Base-by-base conservation (phyloP, 371 early-diverging fungal species). In the Phascolomyces articulosus region DNA sequence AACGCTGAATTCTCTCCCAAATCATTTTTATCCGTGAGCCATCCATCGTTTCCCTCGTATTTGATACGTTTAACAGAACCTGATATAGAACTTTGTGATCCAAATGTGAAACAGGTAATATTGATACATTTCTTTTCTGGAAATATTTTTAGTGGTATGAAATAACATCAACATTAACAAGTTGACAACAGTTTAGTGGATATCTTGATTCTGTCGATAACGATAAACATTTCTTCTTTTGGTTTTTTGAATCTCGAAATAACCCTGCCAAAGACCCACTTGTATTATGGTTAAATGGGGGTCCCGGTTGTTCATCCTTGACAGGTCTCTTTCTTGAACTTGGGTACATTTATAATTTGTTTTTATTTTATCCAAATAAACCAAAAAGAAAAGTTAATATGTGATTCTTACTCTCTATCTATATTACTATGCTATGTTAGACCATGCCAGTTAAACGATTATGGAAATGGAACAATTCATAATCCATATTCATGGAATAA, bases 281-380 rank as follows among this genome's bases (percentile, higher is more conserved):
- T 18, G 69, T 91, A 9, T 79, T 91, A 20, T 92, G 92, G 92
- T 70, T 92, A 28, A 91, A 90, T 62, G 92, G 92, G 48, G 91
- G 91, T n/a, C 91, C 91, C 4, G 92, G 93, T n/a, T 93, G 91
- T 77, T 87, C 88, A 60, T 89, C 91, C 16, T 77, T 90, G 62
- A 86, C 88, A 16, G 91, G 91, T 18, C 75, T 91, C 26, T 79
- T 91, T 56, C 88, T 89, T 85, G 92, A 92, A 75, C 83, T 91
- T 15, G 91, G 91, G 82, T 78, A 44, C 4, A 13, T 44, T 1
- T 2, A 13, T 15, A 13, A 38, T 34, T 34, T 9, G 0, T 34
- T 34, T 34, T 34, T 2, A 11, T 34, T 34, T 11, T 44, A 16
- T 16, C 15, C 44, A 7, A 41, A n/a, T 15, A 41, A 34, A 34